Base-by-base conservation (phyloP, 306 rosid genomes). In the Glycyrrhiza uralensis region DNA sequence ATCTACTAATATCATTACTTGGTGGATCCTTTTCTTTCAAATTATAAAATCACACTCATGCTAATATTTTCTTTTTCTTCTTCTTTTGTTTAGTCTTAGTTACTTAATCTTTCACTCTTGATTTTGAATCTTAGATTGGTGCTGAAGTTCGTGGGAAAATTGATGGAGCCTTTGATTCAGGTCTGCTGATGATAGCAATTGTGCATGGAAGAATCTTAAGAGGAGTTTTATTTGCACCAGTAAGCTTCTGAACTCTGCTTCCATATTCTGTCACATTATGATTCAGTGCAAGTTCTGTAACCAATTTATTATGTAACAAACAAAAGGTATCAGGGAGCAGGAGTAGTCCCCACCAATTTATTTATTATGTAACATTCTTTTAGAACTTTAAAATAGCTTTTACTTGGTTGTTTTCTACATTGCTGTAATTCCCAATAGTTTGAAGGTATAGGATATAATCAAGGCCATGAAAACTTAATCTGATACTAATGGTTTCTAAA, bases 211-310 rank as follows among this genome's bases (percentile, higher is more conserved):
- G 81, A 51, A 41, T 84, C 58, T 88, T 80, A 55, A 78, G 98
- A 85, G 98, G 98, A 61, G 92, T 92, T 29, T 81, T 92, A 47
- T 92, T 92, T 80, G 79, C 98, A 65, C 96, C 96, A 1, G 98
- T 92, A 83, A 92, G 92, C 41, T 15, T 75, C 33, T 46, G 45
- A 62, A 39, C 15, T 13, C 14, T 47, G 11, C 36, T 63, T 23
- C 23, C 32, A 54, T 41, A 42, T 52, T 30, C 3, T 73, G 26
- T 56, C 24, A 13, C 19, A 33, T 33, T 47, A 45, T 14, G 2
- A 33, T 18, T 29, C 24, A 9, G 19, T 62, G 15, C 8, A 13
- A 45, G 52, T 54, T 10, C 4, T 12, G 2, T 45, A 50, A 58
- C 36, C 19, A 11, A 24, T 66, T 71, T 10, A 22, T 57, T n/a